These are phyloP conservation scores for Castanospermum australe DNA, from an alignment of 306 rosid species.

Conservation along the genomic window DNA sequence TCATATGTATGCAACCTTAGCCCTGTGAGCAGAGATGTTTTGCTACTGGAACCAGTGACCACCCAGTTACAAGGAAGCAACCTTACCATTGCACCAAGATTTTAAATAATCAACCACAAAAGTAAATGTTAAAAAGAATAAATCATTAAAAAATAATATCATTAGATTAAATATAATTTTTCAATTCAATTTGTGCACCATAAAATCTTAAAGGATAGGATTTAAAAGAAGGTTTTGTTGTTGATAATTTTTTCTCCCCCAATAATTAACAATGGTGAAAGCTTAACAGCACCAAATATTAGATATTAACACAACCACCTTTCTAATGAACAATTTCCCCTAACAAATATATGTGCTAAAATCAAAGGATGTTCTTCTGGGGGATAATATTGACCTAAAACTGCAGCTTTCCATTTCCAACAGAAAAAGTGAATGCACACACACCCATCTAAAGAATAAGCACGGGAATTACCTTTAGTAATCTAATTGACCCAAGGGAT, in stretches of 20 bases:
- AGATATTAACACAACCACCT: constrained; percentile 11
- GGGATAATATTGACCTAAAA: constrained; percentile 7
- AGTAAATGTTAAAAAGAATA: neutral
- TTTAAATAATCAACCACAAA: too few species aligned
- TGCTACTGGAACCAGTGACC: too few species aligned
- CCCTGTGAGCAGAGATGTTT: too few species aligned
- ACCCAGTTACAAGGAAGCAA: too few species aligned
- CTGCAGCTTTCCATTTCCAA: constrained; percentile 12
- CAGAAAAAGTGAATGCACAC: neutral
- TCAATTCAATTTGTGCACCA: neutral
- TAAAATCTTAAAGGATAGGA: neutral
- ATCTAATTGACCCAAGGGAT: constrained; percentile 49
- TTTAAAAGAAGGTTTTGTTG: neutral
- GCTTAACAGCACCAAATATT: neutral
- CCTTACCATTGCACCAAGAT: neutral
- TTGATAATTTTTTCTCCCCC: neutral
- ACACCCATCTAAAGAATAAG: constrained; percentile 23
- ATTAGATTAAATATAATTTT: neutral
- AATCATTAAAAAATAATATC: neutral
- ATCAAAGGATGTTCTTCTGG: constrained; percentile 2
- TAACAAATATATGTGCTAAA: neutral
- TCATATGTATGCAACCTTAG: too few species aligned
- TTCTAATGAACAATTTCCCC: neutral
- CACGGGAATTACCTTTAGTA: constrained; percentile 59
- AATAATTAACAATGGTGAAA: constrained; percentile 1